Evolutionary conservation across 352 stramenopile species (phyloP), one percentile per base, ranked within the genome.

Genomic region (Blastocystis sp.): DNA sequence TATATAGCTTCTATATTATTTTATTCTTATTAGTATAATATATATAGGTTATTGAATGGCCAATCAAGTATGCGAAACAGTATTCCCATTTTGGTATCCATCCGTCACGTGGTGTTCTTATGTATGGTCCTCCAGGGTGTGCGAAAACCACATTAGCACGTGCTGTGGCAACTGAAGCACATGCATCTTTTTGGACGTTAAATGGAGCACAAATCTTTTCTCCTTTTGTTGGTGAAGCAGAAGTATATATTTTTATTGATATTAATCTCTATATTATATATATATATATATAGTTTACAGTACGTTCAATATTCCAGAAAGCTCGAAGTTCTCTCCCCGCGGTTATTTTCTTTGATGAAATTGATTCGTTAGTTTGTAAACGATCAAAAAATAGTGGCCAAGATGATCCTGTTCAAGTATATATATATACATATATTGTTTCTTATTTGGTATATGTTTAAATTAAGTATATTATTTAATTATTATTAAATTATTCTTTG

Each of bases 341-440:
- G 4, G 82, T 91, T 40, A 72, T 91, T 25, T 90, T 91, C 66
- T 77, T 91, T 41, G 74, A 87, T 49, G 77, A 88, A 71, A 78
- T 85, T 43, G 77, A 89, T 57, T 77, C 81, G 3, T 68, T 88
- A 25, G 80, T 87, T 16, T 19, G 75, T 11, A 84, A 85, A 67
- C 74, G 78, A 4, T 24, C 70, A 75, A 28, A 52, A n/a, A 2
- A 25, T 11, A 34, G 35, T 21, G 19, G 34, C 2, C n/a, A n/a
- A n/a, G 52, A 62, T 4, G 52, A 62, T 23, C 39, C 40, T 5
- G 52, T 62, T 2, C 52, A 62, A n/a, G n/a, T n/a, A n/a, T n/a
- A n/a, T n/a, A n/a, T n/a, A n/a, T n/a, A n/a, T n/a, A n/a, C n/a
- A n/a, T n/a, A n/a, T n/a, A n/a, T n/a, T n/a, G n/a, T n/a, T n/a